Evolutionary conservation across 106 monocot genomes (phyloP).

Genomic region (Xerophyta viscosa): DNA sequence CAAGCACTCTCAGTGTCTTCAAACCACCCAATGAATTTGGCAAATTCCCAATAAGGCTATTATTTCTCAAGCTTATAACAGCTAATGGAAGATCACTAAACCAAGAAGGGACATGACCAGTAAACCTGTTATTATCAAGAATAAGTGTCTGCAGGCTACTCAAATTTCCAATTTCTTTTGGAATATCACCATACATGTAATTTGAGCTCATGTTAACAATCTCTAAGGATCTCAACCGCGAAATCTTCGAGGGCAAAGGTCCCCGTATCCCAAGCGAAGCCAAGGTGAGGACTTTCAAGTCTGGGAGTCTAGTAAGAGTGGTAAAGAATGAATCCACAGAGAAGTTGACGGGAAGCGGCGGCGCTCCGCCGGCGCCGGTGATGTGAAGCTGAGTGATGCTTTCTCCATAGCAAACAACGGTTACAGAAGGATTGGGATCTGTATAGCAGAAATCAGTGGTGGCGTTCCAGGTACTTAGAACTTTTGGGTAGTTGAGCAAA

Average conservation of each 20-base stretch:
- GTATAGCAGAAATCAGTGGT: constrained; percentile 62
- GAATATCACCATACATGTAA: constrained; percentile 56
- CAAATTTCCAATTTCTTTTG: constrained; percentile 41
- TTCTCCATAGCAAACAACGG: constrained; percentile 80
- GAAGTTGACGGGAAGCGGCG: constrained; percentile 52
- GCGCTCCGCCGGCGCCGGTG: constrained; percentile 21
- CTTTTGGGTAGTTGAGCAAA: constrained; percentile 50
- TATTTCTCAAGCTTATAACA: constrained; percentile 65
- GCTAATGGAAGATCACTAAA: constrained; percentile 38
- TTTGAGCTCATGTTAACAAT: constrained; percentile 92
- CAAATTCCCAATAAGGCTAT: constrained; percentile 49
- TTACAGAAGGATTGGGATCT: constrained; percentile 41
- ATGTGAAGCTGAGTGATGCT: constrained; percentile 88
- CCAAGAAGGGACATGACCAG: constrained; percentile 40
- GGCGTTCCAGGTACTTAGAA: constrained; percentile 49
- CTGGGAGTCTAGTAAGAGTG: constrained; percentile 71
- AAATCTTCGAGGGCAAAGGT: constrained; percentile 63
- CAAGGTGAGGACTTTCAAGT: constrained; percentile 78
- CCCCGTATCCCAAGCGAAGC: constrained; percentile 83
- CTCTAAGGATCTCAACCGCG: constrained; percentile 53
- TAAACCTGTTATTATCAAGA: constrained; percentile 70
- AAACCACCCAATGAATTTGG: constrained; percentile 45
- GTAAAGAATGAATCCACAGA: constrained; percentile 84
- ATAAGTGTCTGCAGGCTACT: constrained; percentile 67
- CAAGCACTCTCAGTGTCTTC: constrained; percentile 61